A percentile compares a stretch with the other conserved stretches of the same genome.
phyloP scores from a whole-genome alignment of 129 eudicot species.

The Mikania micrantha region DNA sequence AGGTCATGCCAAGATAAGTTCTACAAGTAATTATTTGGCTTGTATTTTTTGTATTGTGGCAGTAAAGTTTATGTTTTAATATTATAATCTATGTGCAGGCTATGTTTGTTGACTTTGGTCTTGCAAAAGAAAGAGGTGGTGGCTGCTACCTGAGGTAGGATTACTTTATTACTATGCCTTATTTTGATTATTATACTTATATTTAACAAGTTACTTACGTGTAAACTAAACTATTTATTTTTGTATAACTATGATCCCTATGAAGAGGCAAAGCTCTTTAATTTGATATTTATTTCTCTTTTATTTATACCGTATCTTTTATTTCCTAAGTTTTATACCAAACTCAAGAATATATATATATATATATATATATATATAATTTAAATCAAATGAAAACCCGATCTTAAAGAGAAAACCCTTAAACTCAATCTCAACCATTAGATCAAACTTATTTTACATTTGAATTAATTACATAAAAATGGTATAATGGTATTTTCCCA shows the following conservation, averaged over 20 bases:
- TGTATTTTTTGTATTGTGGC: not conserved
- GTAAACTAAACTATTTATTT: not conserved
- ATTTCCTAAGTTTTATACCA: not conserved
- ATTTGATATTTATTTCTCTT: not conserved
- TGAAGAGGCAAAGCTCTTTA: not conserved
- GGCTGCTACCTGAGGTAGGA: constrained; percentile 74
- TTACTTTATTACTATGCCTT: not conserved
- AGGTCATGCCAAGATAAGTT: constrained; percentile 84
- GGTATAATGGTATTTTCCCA: no score
- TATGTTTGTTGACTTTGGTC: constrained; percentile 94
- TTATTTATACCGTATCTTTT: not conserved
- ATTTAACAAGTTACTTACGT: not conserved
- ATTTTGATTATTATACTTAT: not conserved
- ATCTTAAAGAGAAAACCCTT: no score
- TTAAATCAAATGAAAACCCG: no score
- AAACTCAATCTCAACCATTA: no score
- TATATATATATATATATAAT: no score
- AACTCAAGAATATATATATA: not conserved
- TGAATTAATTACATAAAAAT: no score
- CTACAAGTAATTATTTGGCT: not conserved
- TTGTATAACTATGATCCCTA: not conserved
- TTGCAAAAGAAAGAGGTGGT: constrained; percentile 89
- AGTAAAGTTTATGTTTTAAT: constrained; percentile 9
- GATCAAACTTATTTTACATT: no score
- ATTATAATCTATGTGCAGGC: constrained; percentile 41